Evolutionary conservation across 2,329 filamentous ascomycete genomes (phyloP).

Genomic region (Rhynchosporium agropyri): DNA sequence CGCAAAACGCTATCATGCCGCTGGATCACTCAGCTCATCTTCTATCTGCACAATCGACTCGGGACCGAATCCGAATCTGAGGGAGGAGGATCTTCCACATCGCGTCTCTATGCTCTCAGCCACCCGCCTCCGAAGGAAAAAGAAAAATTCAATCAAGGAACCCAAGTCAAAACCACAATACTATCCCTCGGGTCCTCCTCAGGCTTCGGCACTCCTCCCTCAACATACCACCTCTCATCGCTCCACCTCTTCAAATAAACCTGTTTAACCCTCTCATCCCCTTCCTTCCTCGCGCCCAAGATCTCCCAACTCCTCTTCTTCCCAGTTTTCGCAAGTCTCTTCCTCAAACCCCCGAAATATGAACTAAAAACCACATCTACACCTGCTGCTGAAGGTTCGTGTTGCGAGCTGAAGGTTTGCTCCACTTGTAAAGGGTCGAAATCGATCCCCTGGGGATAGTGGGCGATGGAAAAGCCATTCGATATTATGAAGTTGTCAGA

Average conservation of each 20-base stretch:
- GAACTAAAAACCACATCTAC: constrained; percentile 42
- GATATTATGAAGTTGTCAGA: constrained; percentile 39
- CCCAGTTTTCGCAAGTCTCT: constrained; percentile 51
- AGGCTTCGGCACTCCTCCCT: constrained; percentile 26
- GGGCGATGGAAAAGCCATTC: constrained; percentile 38
- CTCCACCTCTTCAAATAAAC: constrained; percentile 55
- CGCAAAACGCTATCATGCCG: constrained; percentile 15
- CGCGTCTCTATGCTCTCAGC: constrained; percentile 5
- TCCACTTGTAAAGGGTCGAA: constrained; percentile 40
- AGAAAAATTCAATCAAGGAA: constrained; percentile 22
- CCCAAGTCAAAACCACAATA: constrained; percentile 39
- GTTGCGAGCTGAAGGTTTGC: constrained; percentile 37
- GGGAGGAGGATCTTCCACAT: too few species aligned
- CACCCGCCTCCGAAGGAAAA: not conserved
- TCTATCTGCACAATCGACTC: not conserved
- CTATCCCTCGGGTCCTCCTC: constrained; percentile 30
- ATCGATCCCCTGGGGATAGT: constrained; percentile 40
- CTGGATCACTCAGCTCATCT: not conserved
- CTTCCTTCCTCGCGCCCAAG: constrained; percentile 51
- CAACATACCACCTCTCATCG: constrained; percentile 54
- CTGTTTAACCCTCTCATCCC: constrained; percentile 55
- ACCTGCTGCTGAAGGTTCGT: constrained; percentile 36
- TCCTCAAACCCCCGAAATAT: constrained; percentile 52
- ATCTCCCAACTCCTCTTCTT: constrained; percentile 57
- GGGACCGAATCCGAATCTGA: not conserved